Percentiles rank a stretch among this genome's conserved stretches.
Conservation (phyloP, 257 asterid genomes). For the Linderniella brevidens region DNA sequence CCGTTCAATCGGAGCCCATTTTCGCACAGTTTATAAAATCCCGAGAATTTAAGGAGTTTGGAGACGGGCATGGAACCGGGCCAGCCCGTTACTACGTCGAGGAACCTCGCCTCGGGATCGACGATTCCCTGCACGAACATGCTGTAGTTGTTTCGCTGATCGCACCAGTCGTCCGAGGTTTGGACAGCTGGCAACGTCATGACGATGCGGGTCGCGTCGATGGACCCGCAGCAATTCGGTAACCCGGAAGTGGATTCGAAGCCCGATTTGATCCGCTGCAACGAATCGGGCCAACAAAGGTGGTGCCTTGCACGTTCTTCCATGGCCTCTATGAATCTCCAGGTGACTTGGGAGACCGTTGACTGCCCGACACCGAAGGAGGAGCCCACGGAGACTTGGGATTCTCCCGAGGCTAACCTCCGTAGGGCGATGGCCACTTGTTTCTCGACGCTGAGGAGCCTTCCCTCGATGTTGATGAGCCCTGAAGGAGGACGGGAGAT, state of each 20-base stretch:
- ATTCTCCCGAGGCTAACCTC: slow-evolving; percentile 90
- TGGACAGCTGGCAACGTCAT: slow-evolving; percentile 94
- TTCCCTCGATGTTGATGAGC: slow-evolving; percentile 87
- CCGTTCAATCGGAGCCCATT: slow-evolving; percentile 55
- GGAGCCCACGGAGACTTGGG: slow-evolving; percentile 92
- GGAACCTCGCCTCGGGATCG: slow-evolving; percentile 49
- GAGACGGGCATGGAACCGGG: slow-evolving; percentile 92
- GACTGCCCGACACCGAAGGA: slow-evolving; percentile 97
- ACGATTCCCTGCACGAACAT: slow-evolving; percentile 88
- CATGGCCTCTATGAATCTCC: slow-evolving; percentile 88
- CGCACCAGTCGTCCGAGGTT: slow-evolving; percentile 94
- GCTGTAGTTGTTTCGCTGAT: slow-evolving; percentile 75
- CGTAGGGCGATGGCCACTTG: slow-evolving; percentile 91
- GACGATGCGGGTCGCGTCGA: slow-evolving; percentile 74
- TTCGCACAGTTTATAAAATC: slow-evolving; percentile 66
- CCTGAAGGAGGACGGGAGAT: slow-evolving; percentile 98
- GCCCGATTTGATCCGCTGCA: slow-evolving; percentile 36
- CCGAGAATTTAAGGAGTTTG: slow-evolving; percentile 51
- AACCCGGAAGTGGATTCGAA: slow-evolving; percentile 42
- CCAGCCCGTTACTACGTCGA: slow-evolving; percentile 89
- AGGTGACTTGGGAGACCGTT: slow-evolving; percentile 92
- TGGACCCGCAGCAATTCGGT: slow-evolving; percentile 92
- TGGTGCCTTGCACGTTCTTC: slow-evolving; percentile 93
- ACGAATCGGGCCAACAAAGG: slow-evolving; percentile 66
- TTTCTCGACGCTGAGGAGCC: slow-evolving; percentile 94